Evolutionary conservation across 225 moss, liverwort and hornwort species (phyloP).

Genomic region (Lunularia cruciata): DNA sequence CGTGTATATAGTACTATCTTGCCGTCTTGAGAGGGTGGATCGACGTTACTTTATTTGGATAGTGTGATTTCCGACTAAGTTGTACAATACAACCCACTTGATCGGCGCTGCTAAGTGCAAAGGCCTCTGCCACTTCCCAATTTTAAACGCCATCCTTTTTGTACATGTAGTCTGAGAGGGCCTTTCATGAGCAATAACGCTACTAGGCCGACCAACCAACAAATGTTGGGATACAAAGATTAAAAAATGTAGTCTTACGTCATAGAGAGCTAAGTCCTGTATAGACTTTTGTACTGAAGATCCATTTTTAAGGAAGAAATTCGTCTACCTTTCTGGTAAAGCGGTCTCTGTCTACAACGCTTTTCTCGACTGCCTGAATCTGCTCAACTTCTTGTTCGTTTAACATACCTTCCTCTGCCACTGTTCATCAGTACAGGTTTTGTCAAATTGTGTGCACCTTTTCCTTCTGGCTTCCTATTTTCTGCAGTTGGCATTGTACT

Average conservation of each 20-base stretch:
- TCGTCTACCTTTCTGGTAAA: too few relatives aligned
- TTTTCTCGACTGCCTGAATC: too few relatives aligned
- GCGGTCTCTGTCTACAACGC: too few relatives aligned
- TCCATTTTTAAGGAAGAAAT: too few relatives aligned
- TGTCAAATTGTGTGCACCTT: too few relatives aligned
- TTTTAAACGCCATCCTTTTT: constrained; percentile 2
- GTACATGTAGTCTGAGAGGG: not conserved
- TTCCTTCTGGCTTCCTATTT: too few relatives aligned
- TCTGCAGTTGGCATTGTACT: too few relatives aligned
- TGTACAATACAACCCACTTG: not conserved
- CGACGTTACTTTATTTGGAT: not conserved
- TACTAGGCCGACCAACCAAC: not conserved
- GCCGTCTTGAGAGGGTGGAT: not conserved
- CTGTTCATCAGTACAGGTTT: too few relatives aligned
- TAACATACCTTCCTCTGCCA: too few relatives aligned
- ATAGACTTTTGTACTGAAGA: too few relatives aligned
- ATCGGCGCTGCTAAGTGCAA: not conserved
- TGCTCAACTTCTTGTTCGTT: too few relatives aligned
- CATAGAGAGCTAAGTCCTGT: too few relatives aligned
- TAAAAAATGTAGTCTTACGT: not conserved
- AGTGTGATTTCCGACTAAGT: not conserved
- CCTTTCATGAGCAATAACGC: not conserved
- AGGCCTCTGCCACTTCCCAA: not conserved
- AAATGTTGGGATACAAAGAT: constrained; percentile 19
- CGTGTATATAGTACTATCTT: constrained; percentile 1